These are phyloP conservation scores for Thyridium curvatum DNA, from an alignment of 2,329 filamentous ascomycete species.

Conservation along the genomic window DNA sequence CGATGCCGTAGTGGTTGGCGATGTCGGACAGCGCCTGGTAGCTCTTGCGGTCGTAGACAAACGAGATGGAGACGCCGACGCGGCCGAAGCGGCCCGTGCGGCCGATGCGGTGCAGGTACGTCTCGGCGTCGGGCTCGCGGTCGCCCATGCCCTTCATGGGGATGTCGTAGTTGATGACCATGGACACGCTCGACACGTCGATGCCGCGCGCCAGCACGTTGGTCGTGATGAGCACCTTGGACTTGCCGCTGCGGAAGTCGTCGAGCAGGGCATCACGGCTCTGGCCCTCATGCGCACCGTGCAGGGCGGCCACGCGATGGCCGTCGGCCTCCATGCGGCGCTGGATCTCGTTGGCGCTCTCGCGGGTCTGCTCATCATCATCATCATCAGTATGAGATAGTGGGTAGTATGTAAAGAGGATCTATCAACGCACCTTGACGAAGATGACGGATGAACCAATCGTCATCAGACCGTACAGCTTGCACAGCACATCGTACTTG, in stretches of 20 bases:
- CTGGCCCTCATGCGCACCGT: slow-evolving; percentile 77
- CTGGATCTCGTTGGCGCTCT: slow-evolving; percentile 81
- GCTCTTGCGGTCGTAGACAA: slow-evolving; percentile 81
- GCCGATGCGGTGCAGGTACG: slow-evolving; percentile 95
- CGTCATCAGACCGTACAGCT: slow-evolving; percentile 93
- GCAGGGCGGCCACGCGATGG: slow-evolving; percentile 85
- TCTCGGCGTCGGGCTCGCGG: slow-evolving; percentile 82
- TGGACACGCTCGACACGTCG: slow-evolving; percentile 83
- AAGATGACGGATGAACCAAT: slow-evolving; percentile 98
- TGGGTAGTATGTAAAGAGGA: too few relatives aligned
- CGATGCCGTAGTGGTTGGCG: slow-evolving; percentile 70
- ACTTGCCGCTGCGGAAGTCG: slow-evolving; percentile 76
- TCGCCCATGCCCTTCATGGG: slow-evolving; percentile 72
- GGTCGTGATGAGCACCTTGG: slow-evolving; percentile 96
- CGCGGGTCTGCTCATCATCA: slow-evolving; percentile 65
- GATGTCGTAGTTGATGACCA: slow-evolving; percentile 97
- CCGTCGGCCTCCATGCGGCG: slow-evolving; percentile 80
- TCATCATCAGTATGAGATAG: too few relatives aligned
- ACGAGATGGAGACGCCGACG: slow-evolving; percentile 91
- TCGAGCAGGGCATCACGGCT: slow-evolving; percentile 81
- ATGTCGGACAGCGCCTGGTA: slow-evolving; percentile 78
- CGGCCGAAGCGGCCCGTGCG: slow-evolving; percentile 95
- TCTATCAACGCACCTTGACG: slow-evolving; percentile 69
- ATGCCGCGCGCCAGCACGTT: slow-evolving; percentile 96
- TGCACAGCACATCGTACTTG: slow-evolving; percentile 84